Evolutionary conservation across 2,329 filamentous ascomycete genomes (phyloP).

Genomic region (Pseudogymnoascus sp.): DNA sequence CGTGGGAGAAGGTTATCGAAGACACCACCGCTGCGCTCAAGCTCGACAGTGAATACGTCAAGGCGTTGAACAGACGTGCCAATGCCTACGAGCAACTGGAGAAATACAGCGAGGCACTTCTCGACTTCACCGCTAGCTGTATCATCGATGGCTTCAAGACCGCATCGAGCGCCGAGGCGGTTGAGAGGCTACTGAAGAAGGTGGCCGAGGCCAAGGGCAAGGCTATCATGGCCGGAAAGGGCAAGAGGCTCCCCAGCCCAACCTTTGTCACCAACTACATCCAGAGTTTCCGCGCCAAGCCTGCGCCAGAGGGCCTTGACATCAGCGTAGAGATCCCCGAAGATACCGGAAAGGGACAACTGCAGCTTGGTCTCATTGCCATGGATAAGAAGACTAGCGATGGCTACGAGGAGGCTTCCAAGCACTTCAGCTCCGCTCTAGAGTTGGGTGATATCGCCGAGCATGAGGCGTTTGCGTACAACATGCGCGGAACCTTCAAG

Average conservation of each 20-base stretch:
- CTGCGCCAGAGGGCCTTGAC: constrained; percentile 72
- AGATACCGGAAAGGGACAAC: constrained; percentile 72
- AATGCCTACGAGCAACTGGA: constrained; percentile 93
- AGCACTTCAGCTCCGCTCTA: constrained; percentile 80
- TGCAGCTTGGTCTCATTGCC: constrained; percentile 74
- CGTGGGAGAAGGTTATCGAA: constrained; percentile 95
- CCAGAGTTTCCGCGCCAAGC: constrained; percentile 87
- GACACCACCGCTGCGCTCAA: constrained; percentile 92
- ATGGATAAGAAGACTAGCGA: constrained; percentile 83
- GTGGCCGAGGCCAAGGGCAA: constrained; percentile 92
- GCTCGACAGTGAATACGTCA: constrained; percentile 93
- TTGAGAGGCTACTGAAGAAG: constrained; percentile 91
- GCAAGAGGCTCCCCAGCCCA: constrained; percentile 82
- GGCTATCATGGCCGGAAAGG: constrained; percentile 71
- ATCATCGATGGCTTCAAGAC: constrained; percentile 98
- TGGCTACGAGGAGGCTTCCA: constrained; percentile 80
- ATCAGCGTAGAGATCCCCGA: constrained; percentile 71
- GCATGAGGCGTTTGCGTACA: constrained; percentile 85
- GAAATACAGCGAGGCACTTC: constrained; percentile 84
- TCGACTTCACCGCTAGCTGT: constrained; percentile 97
- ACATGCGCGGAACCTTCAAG: constrained; percentile 92
- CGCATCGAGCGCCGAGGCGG: constrained; percentile 76
- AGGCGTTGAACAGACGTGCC: constrained; percentile 91
- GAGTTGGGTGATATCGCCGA: constrained; percentile 73
- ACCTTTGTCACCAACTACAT: constrained; percentile 98